Evolutionary conservation across 495 filamentous ascomycete genomes (phyloP), one percentile per base, ranked within the genome.

Genomic region (Talaromyces ruber): DNA sequence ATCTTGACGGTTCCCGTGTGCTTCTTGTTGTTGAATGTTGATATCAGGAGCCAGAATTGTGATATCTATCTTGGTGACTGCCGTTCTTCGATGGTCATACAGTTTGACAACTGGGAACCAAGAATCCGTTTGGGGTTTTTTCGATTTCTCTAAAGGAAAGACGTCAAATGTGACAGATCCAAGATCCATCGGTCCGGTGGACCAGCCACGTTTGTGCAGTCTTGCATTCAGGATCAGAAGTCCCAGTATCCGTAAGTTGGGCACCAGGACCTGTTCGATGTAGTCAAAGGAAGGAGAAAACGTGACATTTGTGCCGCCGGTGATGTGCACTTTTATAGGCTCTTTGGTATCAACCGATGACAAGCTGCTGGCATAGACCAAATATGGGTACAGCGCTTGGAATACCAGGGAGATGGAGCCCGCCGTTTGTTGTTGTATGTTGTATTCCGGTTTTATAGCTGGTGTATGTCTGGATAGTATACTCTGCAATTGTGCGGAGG

Each of bases 351-450:
- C 72, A 50, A 69, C 75, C 30, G 22, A 59, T 52, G 29, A 50
- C 39, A 56, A 18, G 14, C 71, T 65, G 54, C 77, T 77, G 1
- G 84, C 79, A 62, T 87, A 85, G 2, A 95, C 70, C 3, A 94
- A 70, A 70, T 87, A 93, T 0, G 92, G 92, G 45, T 95, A 83
- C 4, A 96, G 72, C 2, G 92, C 88, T 72, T 96, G 92, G 64
- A 94, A 83, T 28, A 93, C 83, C n/a, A 95, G 77, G 59, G 86
- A 75, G 0, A 90, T 81, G 50, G 74, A 70, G 12, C 76, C 76
- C 2, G 74, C 67, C 9, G 74, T 79, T 3, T 64, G 29, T 22
- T 73, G 63, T n/a, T 55, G 45, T 18, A 79, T 74, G 25, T 68
- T 66, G 63, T 77, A 74, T 52, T 71, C 70, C 12, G 69, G 16